Conservation (phyloP, 352 stramenopile species). For the Pythium periplocum region DNA sequence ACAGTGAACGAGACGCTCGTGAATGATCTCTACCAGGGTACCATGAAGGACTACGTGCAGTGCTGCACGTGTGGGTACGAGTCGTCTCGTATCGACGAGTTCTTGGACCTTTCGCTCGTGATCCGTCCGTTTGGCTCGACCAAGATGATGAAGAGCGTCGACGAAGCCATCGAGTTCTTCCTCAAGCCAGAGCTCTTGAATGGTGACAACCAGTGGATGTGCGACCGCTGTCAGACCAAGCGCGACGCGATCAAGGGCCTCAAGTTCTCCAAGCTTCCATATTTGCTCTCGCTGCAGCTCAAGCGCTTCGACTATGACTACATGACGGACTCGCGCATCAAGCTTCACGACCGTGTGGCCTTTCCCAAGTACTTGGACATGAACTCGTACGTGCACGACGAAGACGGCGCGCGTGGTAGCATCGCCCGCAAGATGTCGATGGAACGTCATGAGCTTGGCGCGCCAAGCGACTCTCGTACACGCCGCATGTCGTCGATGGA, state of each 20-base stretch:
- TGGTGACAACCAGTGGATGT: slow-evolving; percentile 89
- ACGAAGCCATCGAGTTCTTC: slow-evolving; percentile 87
- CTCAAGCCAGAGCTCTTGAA: slow-evolving; percentile 82
- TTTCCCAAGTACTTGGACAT: slow-evolving; percentile 89
- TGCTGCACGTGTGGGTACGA: slow-evolving; percentile 83
- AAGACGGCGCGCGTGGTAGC: slow-evolving; percentile 36
- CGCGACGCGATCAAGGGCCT: slow-evolving; percentile 87
- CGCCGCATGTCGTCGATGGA: slow-evolving; percentile 74
- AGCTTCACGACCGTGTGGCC: slow-evolving; percentile 82
- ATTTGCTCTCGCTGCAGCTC: slow-evolving; percentile 87
- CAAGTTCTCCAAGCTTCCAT: slow-evolving; percentile 85
- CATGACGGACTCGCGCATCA: slow-evolving; percentile 82
- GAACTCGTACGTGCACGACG: slow-evolving; percentile 79
- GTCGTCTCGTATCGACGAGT: slow-evolving; percentile 81
- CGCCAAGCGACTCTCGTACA: slow-evolving; percentile 16
- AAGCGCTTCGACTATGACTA: slow-evolving; percentile 93
- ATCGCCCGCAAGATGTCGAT: slow-evolving; percentile 86
- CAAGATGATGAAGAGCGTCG: slow-evolving; percentile 79
- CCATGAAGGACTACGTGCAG: slow-evolving; percentile 88
- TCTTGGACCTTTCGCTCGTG: slow-evolving; percentile 87
- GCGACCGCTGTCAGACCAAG: slow-evolving; percentile 77
- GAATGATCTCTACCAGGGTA: slow-evolving; percentile 82
- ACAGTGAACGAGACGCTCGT: slow-evolving; percentile 85
- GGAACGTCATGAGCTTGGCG: slow-evolving; percentile 72
- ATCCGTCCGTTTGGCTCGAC: slow-evolving; percentile 85